Evolutionary conservation across 768 basidiomycete genomes (phyloP).

Genomic region (Epithele typhae): DNA sequence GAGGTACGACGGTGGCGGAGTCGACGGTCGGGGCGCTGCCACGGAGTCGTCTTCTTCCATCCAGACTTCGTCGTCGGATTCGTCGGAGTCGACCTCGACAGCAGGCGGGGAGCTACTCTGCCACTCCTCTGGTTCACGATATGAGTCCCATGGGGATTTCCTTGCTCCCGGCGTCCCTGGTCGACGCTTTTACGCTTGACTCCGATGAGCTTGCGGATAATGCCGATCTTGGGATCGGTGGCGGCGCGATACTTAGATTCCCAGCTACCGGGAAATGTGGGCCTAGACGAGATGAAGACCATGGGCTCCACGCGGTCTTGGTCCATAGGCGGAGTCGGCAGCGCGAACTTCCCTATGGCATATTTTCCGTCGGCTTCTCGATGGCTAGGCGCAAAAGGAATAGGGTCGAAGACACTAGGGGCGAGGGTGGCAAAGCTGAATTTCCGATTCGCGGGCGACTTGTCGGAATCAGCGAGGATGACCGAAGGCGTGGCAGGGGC

Average conservation of each 20-base stretch:
- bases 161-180: constrained; percentile 31
- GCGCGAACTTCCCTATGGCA: constrained; percentile 63
- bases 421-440: constrained; percentile 11
- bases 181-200: constrained; percentile 59
- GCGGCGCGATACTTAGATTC: constrained; percentile 47
- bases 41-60: constrained; percentile 28
- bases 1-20: constrained; percentile 68
- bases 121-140: constrained; percentile 47
- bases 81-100: constrained; percentile 35
- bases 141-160: constrained; percentile 37
- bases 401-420: constrained; percentile 57
- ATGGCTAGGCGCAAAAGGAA: constrained; percentile 67
- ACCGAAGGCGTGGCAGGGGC: constrained; percentile 53
- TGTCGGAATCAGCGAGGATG: constrained; percentile 32
- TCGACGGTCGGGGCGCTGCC: constrained; percentile 51
- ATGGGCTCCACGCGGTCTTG: constrained; percentile 20
- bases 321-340: constrained; percentile 61
- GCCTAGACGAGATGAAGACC: not conserved
- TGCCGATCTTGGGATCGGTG: constrained; percentile 70
- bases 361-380: constrained; percentile 71
- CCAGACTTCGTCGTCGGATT: constrained; percentile 32
- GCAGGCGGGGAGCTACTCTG: constrained; percentile 27
- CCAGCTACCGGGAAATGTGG: constrained; percentile 37
- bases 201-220: constrained; percentile 64
- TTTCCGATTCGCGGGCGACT: constrained; percentile 22